phyloP scores from a whole-genome alignment of 2,329 filamentous ascomycete species.

The Biscogniauxia mediterranea region DNA sequence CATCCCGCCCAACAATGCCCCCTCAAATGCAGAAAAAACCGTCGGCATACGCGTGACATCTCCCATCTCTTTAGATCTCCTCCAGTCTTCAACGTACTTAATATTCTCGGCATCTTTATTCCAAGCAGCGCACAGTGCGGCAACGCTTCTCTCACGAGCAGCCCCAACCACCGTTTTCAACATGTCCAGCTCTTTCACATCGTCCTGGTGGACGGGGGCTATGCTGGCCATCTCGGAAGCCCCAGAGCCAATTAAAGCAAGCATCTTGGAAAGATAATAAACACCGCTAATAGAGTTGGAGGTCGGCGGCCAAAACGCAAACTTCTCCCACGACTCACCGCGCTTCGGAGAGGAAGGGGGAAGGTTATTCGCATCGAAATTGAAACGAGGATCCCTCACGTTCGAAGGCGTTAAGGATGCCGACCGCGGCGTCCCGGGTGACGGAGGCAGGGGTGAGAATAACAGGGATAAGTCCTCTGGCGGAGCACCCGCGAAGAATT shows the following conservation, averaged over 20 bases:
- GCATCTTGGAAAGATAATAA: conserved; percentile 80
- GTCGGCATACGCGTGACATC: conserved; percentile 91
- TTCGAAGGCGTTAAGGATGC: conserved; percentile 54
- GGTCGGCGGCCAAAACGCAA: conserved; percentile 94
- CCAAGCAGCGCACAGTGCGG: conserved; percentile 87
- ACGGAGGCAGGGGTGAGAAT: conserved; percentile 74
- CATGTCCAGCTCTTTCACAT: conserved; percentile 63
- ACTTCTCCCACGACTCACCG: conserved; percentile 87
- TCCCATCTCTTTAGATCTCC: conserved; percentile 72
- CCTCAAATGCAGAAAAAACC: conserved; percentile 83
- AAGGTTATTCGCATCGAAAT: conserved; percentile 73
- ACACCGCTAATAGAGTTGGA: conserved; percentile 91
- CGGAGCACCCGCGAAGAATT: conserved; percentile 84
- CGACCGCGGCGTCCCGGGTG: conserved; percentile 65
- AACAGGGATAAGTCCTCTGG: conserved; percentile 87
- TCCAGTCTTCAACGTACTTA: conserved; percentile 93
- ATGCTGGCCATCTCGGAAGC: conserved; percentile 82
- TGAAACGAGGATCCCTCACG: conserved; percentile 70
- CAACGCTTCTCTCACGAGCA: conserved; percentile 80
- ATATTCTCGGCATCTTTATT: conserved; percentile 90
- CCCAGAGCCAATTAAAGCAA: conserved; percentile 80
- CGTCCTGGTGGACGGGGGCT: conserved; percentile 58
- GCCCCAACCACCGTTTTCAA: conserved; percentile 73
- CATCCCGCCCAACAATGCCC: conserved; percentile 76
- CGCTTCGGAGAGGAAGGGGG: conserved; percentile 74